Evolutionary conservation across 2,329 filamentous ascomycete species (phyloP).

Genomic region (Aspergillus neotritici): DNA sequence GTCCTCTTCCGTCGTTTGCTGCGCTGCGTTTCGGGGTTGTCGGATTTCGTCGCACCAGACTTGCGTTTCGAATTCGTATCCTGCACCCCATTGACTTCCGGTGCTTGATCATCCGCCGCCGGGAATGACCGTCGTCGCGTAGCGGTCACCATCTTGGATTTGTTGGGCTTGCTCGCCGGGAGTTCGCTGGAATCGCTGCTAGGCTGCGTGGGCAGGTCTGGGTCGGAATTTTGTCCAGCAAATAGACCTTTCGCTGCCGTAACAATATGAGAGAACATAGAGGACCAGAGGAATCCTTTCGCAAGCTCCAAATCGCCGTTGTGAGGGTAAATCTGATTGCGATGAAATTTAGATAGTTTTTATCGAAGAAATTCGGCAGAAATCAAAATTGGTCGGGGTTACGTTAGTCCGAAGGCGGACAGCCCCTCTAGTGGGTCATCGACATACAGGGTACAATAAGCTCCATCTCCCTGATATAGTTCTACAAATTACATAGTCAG

Average conservation of each 20-base stretch:
- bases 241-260: slow-evolving; percentile 41
- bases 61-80: slow-evolving; percentile 32
- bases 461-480: too few species aligned
- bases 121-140: slow-evolving; percentile 25
- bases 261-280: slow-evolving; percentile 40
- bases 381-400: slow-evolving; percentile 10
- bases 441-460: too few species aligned
- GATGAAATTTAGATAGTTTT: slow-evolving; percentile 6
- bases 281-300: slow-evolving; percentile 10
- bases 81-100: slow-evolving; percentile 10
- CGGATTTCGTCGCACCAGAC: slow-evolving; percentile 16
- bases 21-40: slow-evolving; percentile 21
- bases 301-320: slow-evolving; percentile 2
- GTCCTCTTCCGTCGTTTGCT: slow-evolving; percentile 33
- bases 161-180: slow-evolving; percentile 10
- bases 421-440: slow-evolving; percentile 1
- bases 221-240: slow-evolving; percentile 26
- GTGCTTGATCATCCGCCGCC: slow-evolving; percentile 9
- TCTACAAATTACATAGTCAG: too few species aligned
- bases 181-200: slow-evolving; percentile 7
- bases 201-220: slow-evolving; percentile 8
- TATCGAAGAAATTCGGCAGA: slow-evolving; percentile 8
- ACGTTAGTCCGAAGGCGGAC: slow-evolving; percentile 17
- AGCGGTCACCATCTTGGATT: slow-evolving; percentile 31
- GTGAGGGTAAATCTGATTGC: slow-evolving; percentile 17